Percentiles rank a stretch among this genome's conserved stretches.
These are phyloP conservation scores for Monilinia polystroma DNA, from an alignment of 2,329 filamentous ascomycete species.

Conservation along the genomic window DNA sequence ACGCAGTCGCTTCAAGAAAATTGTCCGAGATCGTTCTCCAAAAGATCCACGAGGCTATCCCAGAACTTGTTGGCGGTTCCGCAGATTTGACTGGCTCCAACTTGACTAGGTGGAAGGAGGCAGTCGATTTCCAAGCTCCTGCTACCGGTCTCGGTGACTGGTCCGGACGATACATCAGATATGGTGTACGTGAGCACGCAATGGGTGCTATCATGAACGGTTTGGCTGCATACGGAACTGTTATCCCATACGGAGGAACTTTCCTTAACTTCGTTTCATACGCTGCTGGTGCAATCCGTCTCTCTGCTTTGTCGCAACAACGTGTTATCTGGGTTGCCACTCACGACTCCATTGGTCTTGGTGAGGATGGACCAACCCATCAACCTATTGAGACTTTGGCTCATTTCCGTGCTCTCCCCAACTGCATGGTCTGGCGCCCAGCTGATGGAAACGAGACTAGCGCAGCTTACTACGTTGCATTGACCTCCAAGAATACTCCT, in stretches of 20 bases:
- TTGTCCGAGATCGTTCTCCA: conserved; percentile 90
- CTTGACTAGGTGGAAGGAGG: conserved; percentile 96
- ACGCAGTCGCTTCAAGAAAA: conserved; percentile 89
- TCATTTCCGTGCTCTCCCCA: conserved; percentile 97
- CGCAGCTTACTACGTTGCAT: conserved; percentile 92
- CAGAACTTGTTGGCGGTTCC: conserved; percentile 92
- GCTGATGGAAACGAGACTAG: conserved; percentile 98
- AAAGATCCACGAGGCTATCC: conserved; percentile 79
- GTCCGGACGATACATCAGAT: conserved; percentile 86
- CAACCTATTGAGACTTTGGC: conserved; percentile 98
- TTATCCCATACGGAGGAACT: conserved; percentile 91
- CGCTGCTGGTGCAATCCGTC: conserved; percentile 89
- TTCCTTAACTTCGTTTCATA: conserved; percentile 99
- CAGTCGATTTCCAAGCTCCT: conserved; percentile 95
- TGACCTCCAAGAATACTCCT: conserved; percentile 87
- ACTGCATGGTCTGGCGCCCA: conserved; percentile 99
- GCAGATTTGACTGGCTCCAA: conserved; percentile 98
- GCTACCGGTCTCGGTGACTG: conserved; percentile 83
- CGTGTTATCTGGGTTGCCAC: conserved; percentile 95
- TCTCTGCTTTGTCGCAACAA: conserved; percentile 87
- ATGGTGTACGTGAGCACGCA: conserved; percentile 87
- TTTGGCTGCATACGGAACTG: conserved; percentile 89
- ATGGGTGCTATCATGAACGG: conserved; percentile 96
- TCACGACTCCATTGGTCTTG: conserved; percentile 98
- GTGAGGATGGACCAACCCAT: conserved; percentile 97